Conservation (phyloP, 768 basidiomycete genomes). For the Mrakia blollopis region DNA sequence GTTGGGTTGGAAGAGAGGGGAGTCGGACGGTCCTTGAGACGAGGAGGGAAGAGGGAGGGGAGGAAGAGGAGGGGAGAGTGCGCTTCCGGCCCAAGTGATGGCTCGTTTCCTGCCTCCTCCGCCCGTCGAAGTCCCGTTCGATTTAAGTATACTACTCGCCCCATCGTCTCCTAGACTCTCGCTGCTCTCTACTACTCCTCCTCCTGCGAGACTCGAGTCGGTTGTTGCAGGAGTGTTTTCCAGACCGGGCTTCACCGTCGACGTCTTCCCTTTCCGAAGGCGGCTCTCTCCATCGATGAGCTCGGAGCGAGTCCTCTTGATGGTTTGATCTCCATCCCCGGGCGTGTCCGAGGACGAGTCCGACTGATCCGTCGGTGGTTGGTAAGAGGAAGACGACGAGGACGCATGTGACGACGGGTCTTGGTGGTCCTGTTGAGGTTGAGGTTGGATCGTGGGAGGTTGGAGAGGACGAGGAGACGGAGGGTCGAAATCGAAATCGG, state of each 20-base stretch:
- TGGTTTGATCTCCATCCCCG: not conserved
- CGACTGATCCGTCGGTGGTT: not conserved
- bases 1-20: not conserved
- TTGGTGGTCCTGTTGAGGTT: not conserved
- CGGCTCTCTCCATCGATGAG: not conserved
- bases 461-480: not conserved
- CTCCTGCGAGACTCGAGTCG: not conserved
- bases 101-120: not conserved
- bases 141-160: not conserved
- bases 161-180: not conserved
- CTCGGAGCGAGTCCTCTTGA: not conserved
- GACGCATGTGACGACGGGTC: not conserved
- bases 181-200: not conserved
- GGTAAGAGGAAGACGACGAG: not conserved
- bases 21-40: not conserved
- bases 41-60: not conserved
- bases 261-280: not conserved
- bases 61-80: not conserved
- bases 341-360: not conserved
- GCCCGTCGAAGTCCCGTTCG: not conserved
- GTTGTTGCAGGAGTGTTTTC: not conserved
- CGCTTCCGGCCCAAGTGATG: slow-evolving; percentile 1
- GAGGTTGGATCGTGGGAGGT: not conserved
- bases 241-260: not conserved
- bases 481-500: not conserved